phyloP scores from a whole-genome alignment of 495 filamentous ascomycete species.

The Podospora anserina region DNA sequence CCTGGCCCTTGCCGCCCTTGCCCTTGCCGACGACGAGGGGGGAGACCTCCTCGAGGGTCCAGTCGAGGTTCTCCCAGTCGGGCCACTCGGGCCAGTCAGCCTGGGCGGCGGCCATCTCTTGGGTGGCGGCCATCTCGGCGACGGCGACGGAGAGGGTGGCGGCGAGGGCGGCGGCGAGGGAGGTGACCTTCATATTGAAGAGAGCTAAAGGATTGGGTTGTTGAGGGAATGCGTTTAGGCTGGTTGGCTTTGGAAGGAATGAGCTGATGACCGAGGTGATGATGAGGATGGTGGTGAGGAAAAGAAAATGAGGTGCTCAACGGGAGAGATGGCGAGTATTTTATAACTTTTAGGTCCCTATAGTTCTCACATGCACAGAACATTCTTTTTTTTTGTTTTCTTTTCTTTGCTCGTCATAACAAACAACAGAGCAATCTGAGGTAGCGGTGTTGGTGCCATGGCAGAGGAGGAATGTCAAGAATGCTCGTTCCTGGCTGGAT shows the following conservation, averaged over 20 bases:
- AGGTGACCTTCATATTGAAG: constrained; percentile 28
- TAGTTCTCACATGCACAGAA: background rate
- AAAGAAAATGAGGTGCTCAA: constrained; percentile 9
- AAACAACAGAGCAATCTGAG: background rate
- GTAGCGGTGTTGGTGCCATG: background rate
- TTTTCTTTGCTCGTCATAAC: constrained; percentile 3
- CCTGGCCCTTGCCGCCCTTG: background rate
- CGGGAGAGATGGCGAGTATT: background rate
- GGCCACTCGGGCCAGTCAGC: background rate
- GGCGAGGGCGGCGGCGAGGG: constrained; percentile 24
- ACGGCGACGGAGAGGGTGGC: constrained; percentile 9
- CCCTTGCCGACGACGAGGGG: background rate
- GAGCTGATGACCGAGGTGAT: constrained; percentile 7
- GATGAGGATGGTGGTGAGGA: background rate
- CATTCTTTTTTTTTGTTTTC: constrained; percentile 6
- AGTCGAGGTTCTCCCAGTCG: background rate
- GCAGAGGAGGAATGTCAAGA: constrained; percentile 1
- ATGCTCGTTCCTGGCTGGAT: background rate
- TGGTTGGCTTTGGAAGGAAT: background rate
- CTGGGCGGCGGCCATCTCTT: background rate
- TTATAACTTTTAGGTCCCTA: constrained; percentile 1
- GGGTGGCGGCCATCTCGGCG: constrained; percentile 14
- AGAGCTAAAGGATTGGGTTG: background rate
- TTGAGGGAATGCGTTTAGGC: background rate
- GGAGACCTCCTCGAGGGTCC: background rate